Percentiles rank a stretch among this genome's conserved stretches.
These are phyloP conservation scores for Coemansia umbellata DNA, from an alignment of 192 early-diverging fungal genomes.

Conservation along the genomic window DNA sequence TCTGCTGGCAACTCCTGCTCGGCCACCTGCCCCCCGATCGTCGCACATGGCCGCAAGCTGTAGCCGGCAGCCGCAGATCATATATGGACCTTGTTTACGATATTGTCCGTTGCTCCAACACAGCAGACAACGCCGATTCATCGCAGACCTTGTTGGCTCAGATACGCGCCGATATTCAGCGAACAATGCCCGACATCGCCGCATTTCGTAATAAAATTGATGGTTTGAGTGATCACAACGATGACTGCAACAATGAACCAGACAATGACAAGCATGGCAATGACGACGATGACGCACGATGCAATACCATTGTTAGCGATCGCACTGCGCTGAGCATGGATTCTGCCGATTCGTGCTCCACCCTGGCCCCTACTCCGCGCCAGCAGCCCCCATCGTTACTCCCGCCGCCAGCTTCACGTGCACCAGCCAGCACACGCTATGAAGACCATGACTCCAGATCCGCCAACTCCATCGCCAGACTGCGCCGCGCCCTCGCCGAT, in stretches of 20 bases:
- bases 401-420: background rate
- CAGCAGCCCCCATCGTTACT: background rate
- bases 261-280: background rate
- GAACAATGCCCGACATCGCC: conserved; percentile 16
- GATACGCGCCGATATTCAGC: conserved; percentile 16
- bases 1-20: conserved; percentile 22
- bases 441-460: background rate
- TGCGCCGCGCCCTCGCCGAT: conserved; percentile 7
- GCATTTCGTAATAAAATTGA: conserved; percentile 5
- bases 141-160: conserved; percentile 1
- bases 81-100: conserved; percentile 5
- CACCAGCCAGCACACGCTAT: background rate
- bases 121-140: background rate
- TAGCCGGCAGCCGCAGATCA: background rate
- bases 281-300: conserved; percentile 2
- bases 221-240: conserved; percentile 21
- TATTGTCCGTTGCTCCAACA: background rate
- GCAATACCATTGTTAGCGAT: background rate
- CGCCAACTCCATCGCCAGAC: background rate
- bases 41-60: background rate
- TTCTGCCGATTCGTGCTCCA: background rate
- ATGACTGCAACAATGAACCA: background rate
- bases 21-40: conserved; percentile 18
- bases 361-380: background rate
- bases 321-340: background rate